Conservation (phyloP, 108 stramenopile genomes). For the Stephanodiscus minutulus region DNA sequence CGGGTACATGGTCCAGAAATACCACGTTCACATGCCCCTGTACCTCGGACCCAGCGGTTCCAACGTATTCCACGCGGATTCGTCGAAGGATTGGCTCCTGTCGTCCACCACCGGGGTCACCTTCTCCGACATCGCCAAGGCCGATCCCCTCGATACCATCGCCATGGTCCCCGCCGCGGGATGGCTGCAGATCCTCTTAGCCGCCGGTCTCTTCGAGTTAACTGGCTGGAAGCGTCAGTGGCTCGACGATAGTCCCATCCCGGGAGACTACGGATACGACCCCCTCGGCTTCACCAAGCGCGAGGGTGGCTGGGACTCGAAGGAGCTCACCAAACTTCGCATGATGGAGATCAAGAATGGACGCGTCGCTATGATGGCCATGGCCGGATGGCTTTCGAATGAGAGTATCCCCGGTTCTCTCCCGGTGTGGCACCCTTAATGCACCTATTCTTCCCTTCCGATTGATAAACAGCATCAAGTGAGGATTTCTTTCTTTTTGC, state of each 20-base stretch:
- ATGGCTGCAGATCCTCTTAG: conserved; percentile 68
- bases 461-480: neutral
- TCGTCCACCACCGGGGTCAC: conserved; percentile 56
- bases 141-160: conserved; percentile 72
- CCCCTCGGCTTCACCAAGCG: conserved; percentile 83
- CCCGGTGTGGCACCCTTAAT: conserved; percentile 75
- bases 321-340: conserved; percentile 67
- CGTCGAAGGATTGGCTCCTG: conserved; percentile 38
- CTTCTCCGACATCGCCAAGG: conserved; percentile 67
- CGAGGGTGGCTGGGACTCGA: conserved; percentile 59
- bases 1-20: no score
- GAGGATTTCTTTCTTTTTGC: neutral
- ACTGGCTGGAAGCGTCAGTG: conserved; percentile 73
- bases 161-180: conserved; percentile 66
- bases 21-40: no score
- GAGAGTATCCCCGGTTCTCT: conserved; percentile 74
- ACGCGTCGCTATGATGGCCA: conserved; percentile 81
- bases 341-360: conserved; percentile 86
- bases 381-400: conserved; percentile 72
- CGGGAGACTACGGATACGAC: conserved; percentile 80
- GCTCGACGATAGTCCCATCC: conserved; percentile 56
- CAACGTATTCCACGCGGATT: conserved; percentile 68
- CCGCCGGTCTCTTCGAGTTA: conserved; percentile 71
- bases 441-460: neutral
- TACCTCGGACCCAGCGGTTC: conserved; percentile 75